Evolutionary conservation across 495 filamentous ascomycete species (phyloP).

Genomic region (Talaromyces adpressus): DNA sequence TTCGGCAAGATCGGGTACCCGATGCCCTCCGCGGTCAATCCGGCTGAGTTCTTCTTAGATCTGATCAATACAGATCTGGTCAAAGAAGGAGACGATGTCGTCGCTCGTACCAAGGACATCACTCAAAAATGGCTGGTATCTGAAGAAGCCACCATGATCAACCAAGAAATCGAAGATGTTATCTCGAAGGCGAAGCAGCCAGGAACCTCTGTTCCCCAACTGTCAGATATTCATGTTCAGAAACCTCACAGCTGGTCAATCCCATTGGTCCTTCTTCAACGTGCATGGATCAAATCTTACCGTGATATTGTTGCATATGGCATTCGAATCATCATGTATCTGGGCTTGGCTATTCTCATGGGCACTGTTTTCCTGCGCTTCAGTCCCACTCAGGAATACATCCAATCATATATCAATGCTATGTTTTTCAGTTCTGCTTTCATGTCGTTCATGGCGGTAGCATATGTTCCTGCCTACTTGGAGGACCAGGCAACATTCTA

Average conservation of each 20-base stretch:
- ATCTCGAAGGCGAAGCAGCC: background rate
- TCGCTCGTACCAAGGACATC: background rate
- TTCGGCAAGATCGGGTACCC: slow-evolving; percentile 51
- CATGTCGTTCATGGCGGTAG: slow-evolving; percentile 89
- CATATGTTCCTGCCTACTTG: slow-evolving; percentile 72
- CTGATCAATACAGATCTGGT: slow-evolving; percentile 68
- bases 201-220: background rate
- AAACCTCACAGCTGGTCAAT: slow-evolving; percentile 19
- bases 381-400: slow-evolving; percentile 52
- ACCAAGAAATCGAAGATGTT: background rate
- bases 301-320: slow-evolving; percentile 80
- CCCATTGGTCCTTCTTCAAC: slow-evolving; percentile 46
- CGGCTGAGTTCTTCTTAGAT: slow-evolving; percentile 71
- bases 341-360: slow-evolving; percentile 75
- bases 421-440: slow-evolving; percentile 81
- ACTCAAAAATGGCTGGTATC: background rate
- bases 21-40: slow-evolving; percentile 62
- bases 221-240: background rate
- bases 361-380: slow-evolving; percentile 78
- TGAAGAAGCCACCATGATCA: background rate
- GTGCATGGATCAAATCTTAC: slow-evolving; percentile 71
- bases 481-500: slow-evolving; percentile 67
- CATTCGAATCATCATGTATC: slow-evolving; percentile 76
- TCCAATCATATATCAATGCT: slow-evolving; percentile 72
- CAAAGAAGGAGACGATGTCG: slow-evolving; percentile 34